Evolutionary conservation across 23 red algal species (phyloP).

Genomic region (Gracilaria gracilis): DNA sequence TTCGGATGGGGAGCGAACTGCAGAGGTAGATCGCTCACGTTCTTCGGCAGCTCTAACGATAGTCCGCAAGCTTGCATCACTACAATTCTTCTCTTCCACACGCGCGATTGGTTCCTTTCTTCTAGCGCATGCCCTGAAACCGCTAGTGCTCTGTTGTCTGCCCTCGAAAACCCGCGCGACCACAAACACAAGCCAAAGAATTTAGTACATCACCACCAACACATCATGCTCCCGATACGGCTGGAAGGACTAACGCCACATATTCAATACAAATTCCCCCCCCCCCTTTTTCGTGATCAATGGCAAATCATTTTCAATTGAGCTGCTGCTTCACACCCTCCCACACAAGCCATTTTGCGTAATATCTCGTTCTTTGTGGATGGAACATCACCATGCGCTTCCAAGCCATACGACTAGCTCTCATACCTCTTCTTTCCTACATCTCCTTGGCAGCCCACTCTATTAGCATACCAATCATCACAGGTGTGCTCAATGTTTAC

Average conservation of each 20-base stretch:
- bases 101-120: too few species aligned
- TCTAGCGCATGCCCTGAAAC: not conserved
- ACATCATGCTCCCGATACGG: not conserved
- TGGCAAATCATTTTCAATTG: not conserved
- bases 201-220: not conserved
- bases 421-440: not conserved
- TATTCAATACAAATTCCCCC: not conserved
- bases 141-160: not conserved
- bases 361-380: not conserved
- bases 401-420: not conserved
- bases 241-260: not conserved
- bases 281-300: not conserved
- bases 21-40: too few species aligned
- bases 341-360: not conserved
- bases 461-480: slow-evolving; percentile 13
- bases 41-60: not conserved
- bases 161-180: not conserved
- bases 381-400: not conserved
- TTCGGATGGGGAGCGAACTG: too few species aligned
- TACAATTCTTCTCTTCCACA: not conserved
- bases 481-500: slow-evolving; percentile 7
- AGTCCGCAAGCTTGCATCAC: not conserved
- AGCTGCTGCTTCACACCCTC: not conserved
- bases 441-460: not conserved
- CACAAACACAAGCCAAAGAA: too few species aligned